Evolutionary conservation across 345 rosid genomes (phyloP), one percentile per base, ranked within the genome.

Genomic region (Bruguiera sexangula): DNA sequence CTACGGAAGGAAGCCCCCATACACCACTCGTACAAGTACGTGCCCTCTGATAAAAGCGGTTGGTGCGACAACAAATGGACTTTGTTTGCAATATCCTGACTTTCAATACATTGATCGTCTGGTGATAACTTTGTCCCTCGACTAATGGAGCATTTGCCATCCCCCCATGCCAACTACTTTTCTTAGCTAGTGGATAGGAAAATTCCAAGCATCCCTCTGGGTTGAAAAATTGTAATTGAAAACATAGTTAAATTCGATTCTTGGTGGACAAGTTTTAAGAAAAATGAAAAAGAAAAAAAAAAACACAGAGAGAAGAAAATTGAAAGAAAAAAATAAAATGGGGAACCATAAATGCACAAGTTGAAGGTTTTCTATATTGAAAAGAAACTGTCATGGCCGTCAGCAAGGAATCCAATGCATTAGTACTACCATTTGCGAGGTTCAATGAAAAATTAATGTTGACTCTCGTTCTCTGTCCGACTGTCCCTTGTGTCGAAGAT

Each of bases 1-100:
- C 10, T 57, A 58, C 18, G 19, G 67, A 67, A 31, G 63, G 8
- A 37, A 66, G 62, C 71, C 76, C 76, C 80, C 65, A 43, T 62
- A 65, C 69, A 21, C 70, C 64, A 62, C 66, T 65, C 55, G 56
- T 34, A 55, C 70, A 37, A 62, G 66, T 36, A 67, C 34, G 62
- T 50, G 5, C 8, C 52, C 54, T 57, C 63, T 56, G 13, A 6
- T 36, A 3, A 19, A 26, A 27, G 62, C 63, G 62, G 70, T 43
- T 66, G 79, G 71, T 15, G 2, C 34, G 52, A 58, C 46, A 22
- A 30, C 4, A 57, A 39, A 13, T 10, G 22, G 62, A 18, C 63
- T 22, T 10, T 60, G 13, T 21, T 21, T 21, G 6, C 69, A 7
- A n/a, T 37, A 48, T 52, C 66, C 57, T 37, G 39, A 62, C 67